These are phyloP conservation scores for Stephanodiscus triporus DNA, from an alignment of 108 stramenopile species.

Conservation along the genomic window DNA sequence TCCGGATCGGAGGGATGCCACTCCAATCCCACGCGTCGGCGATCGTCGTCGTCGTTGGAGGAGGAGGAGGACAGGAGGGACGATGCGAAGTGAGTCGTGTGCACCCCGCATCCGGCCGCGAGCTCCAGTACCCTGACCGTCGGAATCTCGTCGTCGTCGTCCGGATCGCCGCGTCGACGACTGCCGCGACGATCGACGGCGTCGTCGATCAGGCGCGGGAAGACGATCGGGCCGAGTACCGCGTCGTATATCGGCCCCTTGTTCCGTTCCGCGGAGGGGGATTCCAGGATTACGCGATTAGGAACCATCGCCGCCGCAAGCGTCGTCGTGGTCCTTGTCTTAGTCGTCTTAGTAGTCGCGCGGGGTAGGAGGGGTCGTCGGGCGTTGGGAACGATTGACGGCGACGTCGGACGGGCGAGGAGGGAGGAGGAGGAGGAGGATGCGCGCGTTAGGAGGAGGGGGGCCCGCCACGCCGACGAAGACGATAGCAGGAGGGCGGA, in stretches of 20 bases:
- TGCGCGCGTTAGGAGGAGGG: too few species aligned
- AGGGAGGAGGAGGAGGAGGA: too few species aligned
- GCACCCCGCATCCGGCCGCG: slow-evolving; percentile 76
- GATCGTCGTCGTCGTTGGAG: background rate
- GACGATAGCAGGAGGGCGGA: too few species aligned
- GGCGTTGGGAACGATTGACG: too few species aligned
- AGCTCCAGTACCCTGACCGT: slow-evolving; percentile 56
- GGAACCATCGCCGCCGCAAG: background rate
- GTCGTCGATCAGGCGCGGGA: slow-evolving; percentile 29
- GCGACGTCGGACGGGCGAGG: too few species aligned
- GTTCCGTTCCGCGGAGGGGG: slow-evolving; percentile 84
- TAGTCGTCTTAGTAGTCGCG: background rate
- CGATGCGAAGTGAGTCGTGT: slow-evolving; percentile 53
- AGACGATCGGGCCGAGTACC: slow-evolving; percentile 46
- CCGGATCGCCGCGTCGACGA: background rate
- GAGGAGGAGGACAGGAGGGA: background rate
- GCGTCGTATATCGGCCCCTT: slow-evolving; percentile 77
- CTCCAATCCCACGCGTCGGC: background rate
- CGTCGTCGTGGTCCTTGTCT: background rate
- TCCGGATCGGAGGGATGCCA: slow-evolving; percentile 50
- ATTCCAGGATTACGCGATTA: slow-evolving; percentile 46
- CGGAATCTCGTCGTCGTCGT: background rate
- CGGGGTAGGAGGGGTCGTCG: too few species aligned
- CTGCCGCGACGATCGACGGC: background rate
- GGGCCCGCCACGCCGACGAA: too few species aligned